phyloP scores from a whole-genome alignment of 495 filamentous ascomycete genomes.

The Xylaria bambusicola region DNA sequence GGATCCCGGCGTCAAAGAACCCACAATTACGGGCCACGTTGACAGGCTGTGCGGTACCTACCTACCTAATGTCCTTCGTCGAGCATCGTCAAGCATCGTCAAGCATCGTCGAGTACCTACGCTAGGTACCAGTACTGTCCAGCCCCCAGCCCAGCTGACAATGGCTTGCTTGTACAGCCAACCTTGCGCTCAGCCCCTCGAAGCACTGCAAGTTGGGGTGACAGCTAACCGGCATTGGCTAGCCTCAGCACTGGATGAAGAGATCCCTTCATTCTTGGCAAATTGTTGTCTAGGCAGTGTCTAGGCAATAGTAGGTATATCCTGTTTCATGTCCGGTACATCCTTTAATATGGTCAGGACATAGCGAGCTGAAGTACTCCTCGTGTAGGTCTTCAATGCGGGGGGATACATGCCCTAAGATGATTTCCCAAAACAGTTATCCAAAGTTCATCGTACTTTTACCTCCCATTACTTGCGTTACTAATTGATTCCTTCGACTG shows the following conservation, averaged over 20 bases:
- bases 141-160: constrained; percentile 9
- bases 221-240: not conserved
- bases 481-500: not conserved
- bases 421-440: constrained; percentile 13
- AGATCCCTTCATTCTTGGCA: not conserved
- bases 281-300: not conserved
- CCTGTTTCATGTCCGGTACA: too few relatives aligned
- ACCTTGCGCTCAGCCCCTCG: constrained; percentile 8
- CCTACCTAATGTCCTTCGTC: too few relatives aligned
- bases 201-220: not conserved
- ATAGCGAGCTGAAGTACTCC: too few relatives aligned
- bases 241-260: too few relatives aligned
- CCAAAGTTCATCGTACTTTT: constrained; percentile 2
- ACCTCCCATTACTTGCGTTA: constrained; percentile 1
- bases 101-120: too few relatives aligned
- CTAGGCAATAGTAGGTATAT: too few relatives aligned
- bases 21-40: too few relatives aligned
- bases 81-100: too few relatives aligned
- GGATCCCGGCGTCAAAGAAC: constrained; percentile 1
- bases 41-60: not conserved
- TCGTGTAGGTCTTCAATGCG: not conserved
- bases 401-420: not conserved
- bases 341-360: too few relatives aligned
- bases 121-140: too few relatives aligned
- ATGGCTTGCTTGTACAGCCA: constrained; percentile 1